A percentile compares a stretch with the other conserved stretches of the same genome.
phyloP scores from a whole-genome alignment of 1,284 basidiomycete species.

The Malassezia vespertilionis region DNA sequence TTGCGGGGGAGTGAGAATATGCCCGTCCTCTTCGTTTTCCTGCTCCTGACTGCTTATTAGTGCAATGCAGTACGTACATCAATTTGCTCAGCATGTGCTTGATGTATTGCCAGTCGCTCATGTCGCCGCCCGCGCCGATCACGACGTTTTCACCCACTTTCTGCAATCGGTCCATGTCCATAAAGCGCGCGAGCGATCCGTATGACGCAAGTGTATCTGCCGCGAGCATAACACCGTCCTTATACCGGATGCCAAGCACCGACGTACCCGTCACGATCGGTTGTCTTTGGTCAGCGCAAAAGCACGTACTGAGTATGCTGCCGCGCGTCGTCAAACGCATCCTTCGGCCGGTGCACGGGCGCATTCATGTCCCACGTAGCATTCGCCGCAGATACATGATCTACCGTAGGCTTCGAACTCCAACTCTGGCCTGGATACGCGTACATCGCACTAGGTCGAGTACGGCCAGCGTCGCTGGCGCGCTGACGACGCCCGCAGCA shows the following conservation, averaged over 20 bases:
- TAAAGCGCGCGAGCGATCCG: slow-evolving; percentile 92
- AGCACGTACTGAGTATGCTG: slow-evolving; percentile 15
- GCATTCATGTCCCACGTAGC: slow-evolving; percentile 6
- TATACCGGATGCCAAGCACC: slow-evolving; percentile 83
- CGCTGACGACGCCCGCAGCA: slow-evolving; percentile 15
- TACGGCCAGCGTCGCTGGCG: background rate
- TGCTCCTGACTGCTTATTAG: slow-evolving; percentile 57
- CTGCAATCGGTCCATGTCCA: slow-evolving; percentile 79
- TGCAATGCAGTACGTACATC: slow-evolving; percentile 22
- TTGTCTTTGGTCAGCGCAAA: slow-evolving; percentile 49
- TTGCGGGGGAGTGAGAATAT: slow-evolving; percentile 73
- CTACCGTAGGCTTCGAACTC: slow-evolving; percentile 13
- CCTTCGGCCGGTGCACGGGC: background rate
- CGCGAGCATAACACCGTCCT: slow-evolving; percentile 97
- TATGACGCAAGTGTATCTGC: slow-evolving; percentile 96
- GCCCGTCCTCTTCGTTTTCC: slow-evolving; percentile 67
- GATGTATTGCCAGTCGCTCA: slow-evolving; percentile 94
- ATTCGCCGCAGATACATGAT: slow-evolving; percentile 3
- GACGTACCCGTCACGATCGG: slow-evolving; percentile 95
- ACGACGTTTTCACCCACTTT: slow-evolving; percentile 67
- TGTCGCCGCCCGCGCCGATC: slow-evolving; percentile 85
- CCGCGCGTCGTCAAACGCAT: slow-evolving; percentile 18
- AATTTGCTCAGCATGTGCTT: slow-evolving; percentile 54
- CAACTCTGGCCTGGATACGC: slow-evolving; percentile 17
- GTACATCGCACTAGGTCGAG: slow-evolving; percentile 1